Conservation (phyloP, 164 flowering plant genomes). For the Liriodendron chinense region DNA sequence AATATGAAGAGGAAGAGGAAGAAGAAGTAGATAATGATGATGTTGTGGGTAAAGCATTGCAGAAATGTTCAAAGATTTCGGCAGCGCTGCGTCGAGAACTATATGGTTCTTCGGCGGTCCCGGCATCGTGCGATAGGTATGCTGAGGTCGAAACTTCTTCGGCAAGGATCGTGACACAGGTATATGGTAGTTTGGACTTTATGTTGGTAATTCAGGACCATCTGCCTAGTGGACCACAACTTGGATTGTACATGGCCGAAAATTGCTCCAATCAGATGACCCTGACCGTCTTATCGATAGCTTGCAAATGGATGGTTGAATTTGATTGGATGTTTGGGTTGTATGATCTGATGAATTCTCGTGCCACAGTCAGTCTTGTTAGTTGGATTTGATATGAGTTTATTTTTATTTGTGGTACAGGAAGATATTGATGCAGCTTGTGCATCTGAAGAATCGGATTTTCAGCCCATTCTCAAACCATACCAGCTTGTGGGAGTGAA, state of each 20-base stretch:
- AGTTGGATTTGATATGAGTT: background rate
- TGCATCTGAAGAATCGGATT: conserved; percentile 55
- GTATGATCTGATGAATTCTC: background rate
- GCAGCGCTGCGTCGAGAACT: conserved; percentile 61
- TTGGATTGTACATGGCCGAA: background rate
- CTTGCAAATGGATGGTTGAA: too few species aligned
- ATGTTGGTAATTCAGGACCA: too few species aligned
- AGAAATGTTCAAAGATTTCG: conserved; percentile 80
- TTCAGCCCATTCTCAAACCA: conserved; percentile 84
- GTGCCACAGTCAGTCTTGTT: background rate
- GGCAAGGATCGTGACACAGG: conserved; percentile 87
- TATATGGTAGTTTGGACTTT: conserved; percentile 10
- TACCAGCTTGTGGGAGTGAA: conserved; percentile 98
- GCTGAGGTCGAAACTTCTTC: conserved; percentile 71
- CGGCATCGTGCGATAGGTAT: conserved; percentile 46
- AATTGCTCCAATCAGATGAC: background rate
- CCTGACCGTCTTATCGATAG: background rate
- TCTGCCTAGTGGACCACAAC: background rate
- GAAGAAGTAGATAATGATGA: conserved; percentile 48
- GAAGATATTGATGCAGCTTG: conserved; percentile 80
- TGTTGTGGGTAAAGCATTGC: conserved; percentile 83
- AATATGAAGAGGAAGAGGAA: conserved; percentile 7
- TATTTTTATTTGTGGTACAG: conserved; percentile 28
- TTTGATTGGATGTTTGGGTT: background rate
- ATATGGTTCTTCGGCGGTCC: conserved; percentile 49